These are phyloP conservation scores for Chenopodium formosanum DNA, from an alignment of 148 eudicot genomes.

Conservation along the genomic window DNA sequence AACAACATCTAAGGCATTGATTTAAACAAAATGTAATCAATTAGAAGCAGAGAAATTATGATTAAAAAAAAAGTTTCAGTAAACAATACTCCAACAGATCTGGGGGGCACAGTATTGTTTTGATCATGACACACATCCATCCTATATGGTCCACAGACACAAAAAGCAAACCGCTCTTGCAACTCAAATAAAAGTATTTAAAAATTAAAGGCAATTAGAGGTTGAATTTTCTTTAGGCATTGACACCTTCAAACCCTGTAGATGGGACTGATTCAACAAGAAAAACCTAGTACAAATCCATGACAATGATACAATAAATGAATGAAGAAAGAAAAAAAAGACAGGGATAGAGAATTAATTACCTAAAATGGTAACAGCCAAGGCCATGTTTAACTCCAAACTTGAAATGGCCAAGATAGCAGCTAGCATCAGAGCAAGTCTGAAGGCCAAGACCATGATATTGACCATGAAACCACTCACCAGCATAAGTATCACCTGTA, in stretches of 20 bases:
- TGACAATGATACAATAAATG: neutral
- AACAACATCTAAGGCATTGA: neutral
- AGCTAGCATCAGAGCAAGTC: constrained; percentile 82
- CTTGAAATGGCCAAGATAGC: constrained; percentile 74
- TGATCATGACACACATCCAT: constrained; percentile 29
- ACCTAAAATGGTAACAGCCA: constrained; percentile 92
- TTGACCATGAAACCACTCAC: constrained; percentile 85
- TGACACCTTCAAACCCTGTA: too few species aligned
- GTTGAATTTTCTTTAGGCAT: too few species aligned
- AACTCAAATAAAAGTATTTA: neutral
- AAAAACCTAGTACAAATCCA: too few species aligned
- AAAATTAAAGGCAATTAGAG: too few species aligned
- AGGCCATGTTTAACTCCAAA: constrained; percentile 83
- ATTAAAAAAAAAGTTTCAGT: neutral
- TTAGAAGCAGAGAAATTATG: neutral
- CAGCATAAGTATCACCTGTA: constrained; percentile 74
- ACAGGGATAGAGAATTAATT: neutral
- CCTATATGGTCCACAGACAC: constrained; percentile 5
- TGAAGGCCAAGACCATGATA: constrained; percentile 82
- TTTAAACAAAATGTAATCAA: constrained; percentile 5
- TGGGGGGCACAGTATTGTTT: neutral
- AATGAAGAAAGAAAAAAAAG: neutral
- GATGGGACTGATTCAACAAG: too few species aligned
- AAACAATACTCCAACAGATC: constrained; percentile 13
- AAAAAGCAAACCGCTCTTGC: neutral